phyloP scores from a whole-genome alignment of 2,329 filamentous ascomycete genomes.

The Dichotomopilus funicola region DNA sequence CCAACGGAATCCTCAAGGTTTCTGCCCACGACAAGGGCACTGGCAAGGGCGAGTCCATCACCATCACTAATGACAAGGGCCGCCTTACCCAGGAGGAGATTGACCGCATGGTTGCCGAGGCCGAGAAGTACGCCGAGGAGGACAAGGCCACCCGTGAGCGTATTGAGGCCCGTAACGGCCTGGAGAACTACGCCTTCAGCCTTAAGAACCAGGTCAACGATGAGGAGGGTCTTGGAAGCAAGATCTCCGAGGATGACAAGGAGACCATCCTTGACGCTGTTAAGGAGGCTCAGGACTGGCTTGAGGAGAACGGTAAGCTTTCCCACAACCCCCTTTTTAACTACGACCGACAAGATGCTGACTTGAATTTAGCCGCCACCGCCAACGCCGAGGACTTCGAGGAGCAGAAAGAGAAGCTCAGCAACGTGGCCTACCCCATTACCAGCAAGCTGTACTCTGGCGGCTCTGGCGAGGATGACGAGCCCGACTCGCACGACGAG shows the following conservation, averaged over 20 bases:
- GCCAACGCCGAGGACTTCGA: slow-evolving; percentile 92
- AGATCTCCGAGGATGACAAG: slow-evolving; percentile 98
- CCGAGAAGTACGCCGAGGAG: slow-evolving; percentile 99
- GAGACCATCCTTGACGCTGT: slow-evolving; percentile 89
- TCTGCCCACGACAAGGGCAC: slow-evolving; percentile 98
- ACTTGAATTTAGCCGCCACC: slow-evolving; percentile 42
- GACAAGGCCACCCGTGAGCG: slow-evolving; percentile 90
- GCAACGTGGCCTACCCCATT: slow-evolving; percentile 93
- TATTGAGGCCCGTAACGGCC: slow-evolving; percentile 89
- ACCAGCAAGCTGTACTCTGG: slow-evolving; percentile 90
- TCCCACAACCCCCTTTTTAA: not conserved
- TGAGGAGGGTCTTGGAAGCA: slow-evolving; percentile 79
- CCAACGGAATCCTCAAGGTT: slow-evolving; percentile 99
- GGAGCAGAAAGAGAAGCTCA: slow-evolving; percentile 99
- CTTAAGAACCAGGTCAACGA: slow-evolving; percentile 98
- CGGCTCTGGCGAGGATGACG: slow-evolving; percentile 64
- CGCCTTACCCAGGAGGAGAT: slow-evolving; percentile 99
- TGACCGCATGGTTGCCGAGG: slow-evolving; percentile 96
- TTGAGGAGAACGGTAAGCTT: slow-evolving; percentile 73
- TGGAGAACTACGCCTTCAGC: slow-evolving; percentile 98
- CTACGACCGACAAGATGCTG: slow-evolving; percentile 2
- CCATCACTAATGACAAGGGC: slow-evolving; percentile 99
- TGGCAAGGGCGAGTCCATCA: slow-evolving; percentile 99
- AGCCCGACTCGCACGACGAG: slow-evolving; percentile 66
- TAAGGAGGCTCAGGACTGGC: slow-evolving; percentile 96